Conservation (phyloP, 352 stramenopile genomes). For the Globisporangium paroecandrum region DNA sequence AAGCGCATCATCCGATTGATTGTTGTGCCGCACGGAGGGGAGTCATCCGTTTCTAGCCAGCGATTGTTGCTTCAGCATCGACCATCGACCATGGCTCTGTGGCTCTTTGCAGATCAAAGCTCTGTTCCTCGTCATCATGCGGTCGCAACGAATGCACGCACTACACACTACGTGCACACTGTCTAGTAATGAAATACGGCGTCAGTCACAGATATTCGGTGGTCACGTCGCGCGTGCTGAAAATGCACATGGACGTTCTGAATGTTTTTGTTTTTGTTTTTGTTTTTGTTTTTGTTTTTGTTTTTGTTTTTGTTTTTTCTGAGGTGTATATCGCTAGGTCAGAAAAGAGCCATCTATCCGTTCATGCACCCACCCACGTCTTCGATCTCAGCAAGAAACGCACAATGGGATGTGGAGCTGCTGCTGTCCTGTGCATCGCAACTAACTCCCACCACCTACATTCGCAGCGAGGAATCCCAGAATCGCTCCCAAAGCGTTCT, state of each 20-base stretch:
- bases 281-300: no score
- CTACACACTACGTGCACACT: no score
- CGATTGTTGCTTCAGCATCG: not conserved
- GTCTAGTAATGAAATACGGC: not conserved
- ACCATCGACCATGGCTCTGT: not conserved
- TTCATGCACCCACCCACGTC: not conserved
- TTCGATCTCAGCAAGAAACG: not conserved
- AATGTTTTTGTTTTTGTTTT: not conserved
- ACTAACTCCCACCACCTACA: not conserved
- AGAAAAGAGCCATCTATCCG: constrained; percentile 3
- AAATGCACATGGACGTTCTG: constrained; percentile 1
- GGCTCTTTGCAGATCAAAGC: not conserved
- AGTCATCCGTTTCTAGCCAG: not conserved
- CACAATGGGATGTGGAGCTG: not conserved
- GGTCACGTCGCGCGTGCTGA: constrained; percentile 3
- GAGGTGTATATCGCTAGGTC: constrained; percentile 9
- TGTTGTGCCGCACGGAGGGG: not conserved
- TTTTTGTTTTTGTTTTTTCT: constrained; percentile 1
- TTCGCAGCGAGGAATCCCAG: not conserved
- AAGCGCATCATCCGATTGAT: not conserved
- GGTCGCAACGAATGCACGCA: not conserved
- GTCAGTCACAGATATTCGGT: not conserved
- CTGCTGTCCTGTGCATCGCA: not conserved
- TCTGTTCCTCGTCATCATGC: not conserved
- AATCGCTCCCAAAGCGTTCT: not conserved